Conservation (phyloP, 257 asterid genomes). For the Lavandula angustifolia region DNA sequence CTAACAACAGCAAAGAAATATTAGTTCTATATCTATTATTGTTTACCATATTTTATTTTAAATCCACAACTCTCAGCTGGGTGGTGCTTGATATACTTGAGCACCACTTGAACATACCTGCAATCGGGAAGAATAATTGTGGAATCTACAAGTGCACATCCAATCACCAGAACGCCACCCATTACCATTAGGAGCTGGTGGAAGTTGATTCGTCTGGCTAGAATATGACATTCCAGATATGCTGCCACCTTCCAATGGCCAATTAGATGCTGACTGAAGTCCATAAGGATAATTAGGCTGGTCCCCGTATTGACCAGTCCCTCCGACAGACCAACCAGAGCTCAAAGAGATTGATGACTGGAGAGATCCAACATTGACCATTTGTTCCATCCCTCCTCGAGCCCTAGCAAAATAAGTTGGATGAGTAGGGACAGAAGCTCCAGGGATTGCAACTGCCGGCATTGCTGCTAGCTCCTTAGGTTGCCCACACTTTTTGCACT, state of each 20-base stretch:
- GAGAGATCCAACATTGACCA: slow-evolving; percentile 50
- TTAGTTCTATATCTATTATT: slow-evolving; percentile 12
- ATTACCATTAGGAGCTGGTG: slow-evolving; percentile 53
- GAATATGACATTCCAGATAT: slow-evolving; percentile 51
- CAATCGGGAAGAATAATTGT: slow-evolving; percentile 81
- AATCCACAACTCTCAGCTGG: slow-evolving; percentile 18
- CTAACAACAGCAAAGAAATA: slow-evolving; percentile 12
- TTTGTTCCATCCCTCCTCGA: slow-evolving; percentile 62
- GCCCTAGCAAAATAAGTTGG: slow-evolving; percentile 87
- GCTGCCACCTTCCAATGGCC: slow-evolving; percentile 48
- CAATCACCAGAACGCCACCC: slow-evolving; percentile 94
- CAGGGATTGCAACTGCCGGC: slow-evolving; percentile 87
- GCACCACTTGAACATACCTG: slow-evolving; percentile 46
- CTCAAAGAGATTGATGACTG: slow-evolving; percentile 59
- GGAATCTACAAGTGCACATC: slow-evolving; percentile 89
- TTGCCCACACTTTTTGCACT: slow-evolving; percentile 98
- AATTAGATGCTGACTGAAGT: slow-evolving; percentile 52
- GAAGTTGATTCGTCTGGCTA: slow-evolving; percentile 46
- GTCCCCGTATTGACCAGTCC: slow-evolving; percentile 48
- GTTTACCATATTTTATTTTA: slow-evolving; percentile 14
- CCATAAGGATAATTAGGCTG: slow-evolving; percentile 49
- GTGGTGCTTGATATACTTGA: slow-evolving; percentile 12
- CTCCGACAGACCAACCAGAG: slow-evolving; percentile 66
- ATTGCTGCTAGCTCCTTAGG: slow-evolving; percentile 94
- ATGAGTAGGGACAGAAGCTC: slow-evolving; percentile 82